A percentile compares a stretch with the other conserved stretches of the same genome.
phyloP scores from a whole-genome alignment of 2,329 filamentous ascomycete genomes.

The Colletotrichum paranaense region DNA sequence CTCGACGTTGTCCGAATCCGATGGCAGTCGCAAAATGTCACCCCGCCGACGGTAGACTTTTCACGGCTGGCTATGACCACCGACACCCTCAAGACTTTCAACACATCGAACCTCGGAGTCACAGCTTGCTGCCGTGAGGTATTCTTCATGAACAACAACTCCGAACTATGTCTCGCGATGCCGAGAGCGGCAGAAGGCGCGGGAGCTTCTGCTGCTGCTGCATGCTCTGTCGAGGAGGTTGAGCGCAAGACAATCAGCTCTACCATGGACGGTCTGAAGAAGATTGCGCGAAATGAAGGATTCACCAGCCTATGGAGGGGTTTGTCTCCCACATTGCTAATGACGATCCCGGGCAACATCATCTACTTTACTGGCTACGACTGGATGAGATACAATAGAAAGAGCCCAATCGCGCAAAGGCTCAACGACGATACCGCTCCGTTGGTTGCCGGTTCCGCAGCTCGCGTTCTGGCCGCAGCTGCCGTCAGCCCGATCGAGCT shows the following conservation, averaged over 20 bases:
- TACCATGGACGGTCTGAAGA: slow-evolving; percentile 90
- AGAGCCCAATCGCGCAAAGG: slow-evolving; percentile 75
- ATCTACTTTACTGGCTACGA: slow-evolving; percentile 99
- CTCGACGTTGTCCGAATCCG: slow-evolving; percentile 97
- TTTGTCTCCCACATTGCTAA: slow-evolving; percentile 90
- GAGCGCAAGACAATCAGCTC: slow-evolving; percentile 87
- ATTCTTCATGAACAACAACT: slow-evolving; percentile 92
- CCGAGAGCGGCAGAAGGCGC: slow-evolving; percentile 63
- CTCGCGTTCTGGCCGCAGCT: slow-evolving; percentile 83
- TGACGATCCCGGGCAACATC: slow-evolving; percentile 95
- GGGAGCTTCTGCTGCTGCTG: slow-evolving; percentile 60
- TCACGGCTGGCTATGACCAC: slow-evolving; percentile 67
- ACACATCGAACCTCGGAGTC: slow-evolving; percentile 84
- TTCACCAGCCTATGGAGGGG: slow-evolving; percentile 89
- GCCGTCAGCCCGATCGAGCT: slow-evolving; percentile 93
- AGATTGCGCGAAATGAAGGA: slow-evolving; percentile 95
- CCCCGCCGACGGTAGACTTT: slow-evolving; percentile 63
- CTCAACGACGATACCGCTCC: slow-evolving; percentile 80
- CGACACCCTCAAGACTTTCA: slow-evolving; percentile 74
- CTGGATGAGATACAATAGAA: slow-evolving; percentile 81
- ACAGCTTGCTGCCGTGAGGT: slow-evolving; percentile 97
- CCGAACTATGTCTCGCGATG: slow-evolving; percentile 82
- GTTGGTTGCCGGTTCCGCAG: slow-evolving; percentile 81
- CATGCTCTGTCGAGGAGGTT: slow-evolving; percentile 89
- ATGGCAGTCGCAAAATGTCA: slow-evolving; percentile 81